Percentiles rank a stretch among this genome's conserved stretches.
Conservation (phyloP, 768 basidiomycete genomes). For the Termitomyces sp. region DNA sequence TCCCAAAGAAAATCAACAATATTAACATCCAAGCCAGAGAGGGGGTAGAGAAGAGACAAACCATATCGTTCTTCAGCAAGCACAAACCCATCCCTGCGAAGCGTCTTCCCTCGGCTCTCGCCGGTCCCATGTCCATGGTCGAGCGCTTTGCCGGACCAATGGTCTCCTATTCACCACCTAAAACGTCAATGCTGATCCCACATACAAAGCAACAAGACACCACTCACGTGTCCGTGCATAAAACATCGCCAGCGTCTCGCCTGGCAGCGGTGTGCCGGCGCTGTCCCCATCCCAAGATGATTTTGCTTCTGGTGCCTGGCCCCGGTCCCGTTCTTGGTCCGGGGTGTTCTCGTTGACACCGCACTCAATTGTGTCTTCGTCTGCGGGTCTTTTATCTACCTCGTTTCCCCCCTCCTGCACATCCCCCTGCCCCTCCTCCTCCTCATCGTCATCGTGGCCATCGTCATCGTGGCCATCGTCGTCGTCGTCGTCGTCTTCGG, state of each 20-base stretch:
- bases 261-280: not conserved
- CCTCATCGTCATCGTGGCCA: conserved; percentile 33
- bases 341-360: not conserved
- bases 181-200: no score
- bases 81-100: not conserved
- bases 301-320: not conserved
- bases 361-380: not conserved
- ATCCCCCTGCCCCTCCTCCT: conserved; percentile 5
- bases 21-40: no score
- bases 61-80: not conserved
- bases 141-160: not conserved
- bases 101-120: not conserved
- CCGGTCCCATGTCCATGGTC: not conserved
- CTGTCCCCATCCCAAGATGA: not conserved
- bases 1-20: no score
- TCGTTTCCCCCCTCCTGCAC: not conserved
- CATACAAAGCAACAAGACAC: no score
- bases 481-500: conserved; percentile 21
- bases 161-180: not conserved
- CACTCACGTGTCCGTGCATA: not conserved
- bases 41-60: not conserved
- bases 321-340: no score
- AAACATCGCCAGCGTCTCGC: not conserved
- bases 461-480: conserved; percentile 15
- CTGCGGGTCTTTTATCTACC: not conserved